Conservation (phyloP, 2,329 filamentous ascomycete genomes). For the Pseudocercospora cruenta region DNA sequence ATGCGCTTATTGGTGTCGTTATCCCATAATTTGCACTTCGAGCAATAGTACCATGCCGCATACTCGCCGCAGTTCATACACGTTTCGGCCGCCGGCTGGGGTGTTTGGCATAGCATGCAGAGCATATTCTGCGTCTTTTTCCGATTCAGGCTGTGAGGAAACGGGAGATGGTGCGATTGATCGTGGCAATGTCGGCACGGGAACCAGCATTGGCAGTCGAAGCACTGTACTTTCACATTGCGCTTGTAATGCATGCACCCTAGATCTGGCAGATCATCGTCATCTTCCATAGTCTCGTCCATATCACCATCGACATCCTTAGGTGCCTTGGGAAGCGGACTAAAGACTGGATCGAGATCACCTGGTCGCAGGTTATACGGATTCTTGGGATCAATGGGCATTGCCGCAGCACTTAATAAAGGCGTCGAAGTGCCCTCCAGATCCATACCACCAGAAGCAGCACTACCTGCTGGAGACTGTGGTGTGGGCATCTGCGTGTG, state of each 20-base stretch:
- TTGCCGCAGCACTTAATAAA: conserved; percentile 20
- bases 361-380: conserved; percentile 40
- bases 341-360: conserved; percentile 41
- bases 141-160: conserved; percentile 64
- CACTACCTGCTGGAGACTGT: conserved; percentile 11
- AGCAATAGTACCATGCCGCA: conserved; percentile 88
- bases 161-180: conserved; percentile 67
- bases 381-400: conserved; percentile 39
- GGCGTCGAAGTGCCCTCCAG: conserved; percentile 17
- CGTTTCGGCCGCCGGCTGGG: conserved; percentile 77
- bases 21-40: conserved; percentile 95
- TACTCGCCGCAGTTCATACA: conserved; percentile 77
- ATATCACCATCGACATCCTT: conserved; percentile 44
- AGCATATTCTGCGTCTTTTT: conserved; percentile 92
- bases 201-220: conserved; percentile 87
- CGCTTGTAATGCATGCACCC: conserved; percentile 93
- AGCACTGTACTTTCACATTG: conserved; percentile 95
- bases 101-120: conserved; percentile 89
- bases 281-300: conserved; percentile 40
- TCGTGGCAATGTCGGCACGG: conserved; percentile 96
- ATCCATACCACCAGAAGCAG: conserved; percentile 13
- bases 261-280: conserved; percentile 52
- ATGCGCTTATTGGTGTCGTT: conserved; percentile 88
- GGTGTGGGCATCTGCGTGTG: conserved; percentile 12
- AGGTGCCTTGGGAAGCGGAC: conserved; percentile 33